Evolutionary conservation across 1,284 basidiomycete genomes (phyloP).

Genomic region (Ganoderma resinaceum): DNA sequence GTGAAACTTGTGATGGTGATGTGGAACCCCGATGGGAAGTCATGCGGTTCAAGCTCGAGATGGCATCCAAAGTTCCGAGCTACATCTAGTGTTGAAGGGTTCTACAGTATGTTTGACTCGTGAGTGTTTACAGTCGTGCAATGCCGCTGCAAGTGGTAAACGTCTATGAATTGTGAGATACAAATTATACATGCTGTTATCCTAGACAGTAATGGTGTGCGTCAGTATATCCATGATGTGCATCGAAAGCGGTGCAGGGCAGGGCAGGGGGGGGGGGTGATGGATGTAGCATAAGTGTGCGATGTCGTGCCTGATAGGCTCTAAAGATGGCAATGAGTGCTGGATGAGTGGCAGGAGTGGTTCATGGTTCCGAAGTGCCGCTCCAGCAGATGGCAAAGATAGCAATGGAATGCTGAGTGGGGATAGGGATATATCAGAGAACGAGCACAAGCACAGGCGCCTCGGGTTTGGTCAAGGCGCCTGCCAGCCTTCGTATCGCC

Average conservation of each 20-base stretch:
- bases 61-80: not conserved
- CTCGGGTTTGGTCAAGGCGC: conserved; percentile 6
- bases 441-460: not conserved
- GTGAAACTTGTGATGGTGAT: not conserved
- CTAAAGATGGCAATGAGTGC: too few relatives aligned
- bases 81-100: not conserved
- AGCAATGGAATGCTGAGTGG: not conserved
- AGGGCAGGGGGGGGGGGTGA: conserved; percentile 5
- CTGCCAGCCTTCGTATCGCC: conserved; percentile 31
- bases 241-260: not conserved
- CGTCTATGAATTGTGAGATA: conserved; percentile 19
- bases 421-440: not conserved
- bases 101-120: not conserved
- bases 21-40: not conserved
- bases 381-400: not conserved
- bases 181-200: conserved; percentile 30
- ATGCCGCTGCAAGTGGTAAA: not conserved
- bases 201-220: conserved; percentile 22
- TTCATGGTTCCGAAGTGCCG: not conserved
- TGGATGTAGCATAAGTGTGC: not conserved
- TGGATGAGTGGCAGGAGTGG: not conserved
- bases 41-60: not conserved
- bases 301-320: not conserved
- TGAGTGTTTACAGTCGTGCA: not conserved
- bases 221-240: conserved; percentile 6